Conservation (phyloP, 371 early-diverging fungal species). For the Mortierella sp. region DNA sequence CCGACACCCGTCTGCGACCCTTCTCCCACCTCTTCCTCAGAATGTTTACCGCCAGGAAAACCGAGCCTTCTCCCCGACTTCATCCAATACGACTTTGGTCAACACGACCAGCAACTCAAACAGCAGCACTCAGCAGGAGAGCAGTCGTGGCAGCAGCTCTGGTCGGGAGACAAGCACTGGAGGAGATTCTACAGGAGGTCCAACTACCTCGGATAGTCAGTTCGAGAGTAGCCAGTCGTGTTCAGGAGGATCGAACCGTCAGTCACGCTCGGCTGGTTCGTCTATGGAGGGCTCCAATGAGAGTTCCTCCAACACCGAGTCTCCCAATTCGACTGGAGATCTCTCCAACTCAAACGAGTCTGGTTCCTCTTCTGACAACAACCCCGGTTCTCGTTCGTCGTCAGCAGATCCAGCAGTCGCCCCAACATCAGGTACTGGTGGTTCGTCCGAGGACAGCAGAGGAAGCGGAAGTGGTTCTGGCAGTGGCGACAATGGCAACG, state of each 20-base stretch:
- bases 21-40: conserved; percentile 39
- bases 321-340: conserved; percentile 37
- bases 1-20: conserved; percentile 18
- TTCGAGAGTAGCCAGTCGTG: conserved; percentile 20
- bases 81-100: conserved; percentile 41
- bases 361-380: conserved; percentile 27
- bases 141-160: conserved; percentile 15
- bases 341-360: conserved; percentile 44
- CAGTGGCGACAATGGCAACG: conserved; percentile 5
- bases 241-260: conserved; percentile 15
- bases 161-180: conserved; percentile 32
- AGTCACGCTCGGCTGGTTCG: conserved; percentile 18
- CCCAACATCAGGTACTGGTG: background rate
- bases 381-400: conserved; percentile 13
- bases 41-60: conserved; percentile 20
- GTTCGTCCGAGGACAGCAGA: background rate
- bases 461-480: conserved; percentile 11
- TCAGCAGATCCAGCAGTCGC: conserved; percentile 15
- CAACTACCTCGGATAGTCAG: conserved; percentile 17
- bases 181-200: conserved; percentile 12
- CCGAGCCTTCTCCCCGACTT: conserved; percentile 32
- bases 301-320: conserved; percentile 40
- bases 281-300: conserved; percentile 27
- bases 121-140: conserved; percentile 35
- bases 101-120: conserved; percentile 23